Evolutionary conservation across 371 early-diverging fungal genomes (phyloP).

Genomic region (Zopfochytrium polystomum): DNA sequence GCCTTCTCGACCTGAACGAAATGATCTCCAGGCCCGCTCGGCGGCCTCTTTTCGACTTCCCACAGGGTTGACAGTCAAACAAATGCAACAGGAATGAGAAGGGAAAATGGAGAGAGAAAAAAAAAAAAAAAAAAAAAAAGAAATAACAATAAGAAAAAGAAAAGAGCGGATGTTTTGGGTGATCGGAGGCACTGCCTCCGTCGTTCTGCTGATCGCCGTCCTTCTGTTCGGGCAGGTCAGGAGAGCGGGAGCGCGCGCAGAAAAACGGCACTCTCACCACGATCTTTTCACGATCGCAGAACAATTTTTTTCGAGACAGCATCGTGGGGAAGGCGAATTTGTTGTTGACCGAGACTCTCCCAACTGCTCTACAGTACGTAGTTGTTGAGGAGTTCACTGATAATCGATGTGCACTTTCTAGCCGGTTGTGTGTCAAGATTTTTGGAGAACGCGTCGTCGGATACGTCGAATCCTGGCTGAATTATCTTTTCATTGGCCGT

Average conservation of each 20-base stretch:
- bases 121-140: too few relatives aligned
- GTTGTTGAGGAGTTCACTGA: not conserved
- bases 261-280: not conserved
- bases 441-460: constrained; percentile 20
- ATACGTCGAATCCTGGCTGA: constrained; percentile 7
- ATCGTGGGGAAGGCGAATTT: constrained; percentile 14
- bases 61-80: too few relatives aligned
- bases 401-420: not conserved
- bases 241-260: not conserved
- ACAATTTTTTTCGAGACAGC: constrained; percentile 24
- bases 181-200: too few relatives aligned
- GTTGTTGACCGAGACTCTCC: constrained; percentile 24
- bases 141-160: too few relatives aligned
- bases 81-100: too few relatives aligned
- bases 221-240: constrained; percentile 35
- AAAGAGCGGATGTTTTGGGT: too few relatives aligned
- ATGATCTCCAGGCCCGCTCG: constrained; percentile 4
- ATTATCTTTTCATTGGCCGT: constrained; percentile 13
- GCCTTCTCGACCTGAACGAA: constrained; percentile 9
- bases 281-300: not conserved
- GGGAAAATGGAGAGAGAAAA: too few relatives aligned
- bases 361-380: constrained; percentile 21
- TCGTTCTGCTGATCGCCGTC: constrained; percentile 18
- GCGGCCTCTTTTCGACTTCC: constrained; percentile 6
- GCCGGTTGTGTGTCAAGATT: constrained; percentile 12